Evolutionary conservation across 306 rosid species (phyloP).

Genomic region (Fagus crenata): DNA sequence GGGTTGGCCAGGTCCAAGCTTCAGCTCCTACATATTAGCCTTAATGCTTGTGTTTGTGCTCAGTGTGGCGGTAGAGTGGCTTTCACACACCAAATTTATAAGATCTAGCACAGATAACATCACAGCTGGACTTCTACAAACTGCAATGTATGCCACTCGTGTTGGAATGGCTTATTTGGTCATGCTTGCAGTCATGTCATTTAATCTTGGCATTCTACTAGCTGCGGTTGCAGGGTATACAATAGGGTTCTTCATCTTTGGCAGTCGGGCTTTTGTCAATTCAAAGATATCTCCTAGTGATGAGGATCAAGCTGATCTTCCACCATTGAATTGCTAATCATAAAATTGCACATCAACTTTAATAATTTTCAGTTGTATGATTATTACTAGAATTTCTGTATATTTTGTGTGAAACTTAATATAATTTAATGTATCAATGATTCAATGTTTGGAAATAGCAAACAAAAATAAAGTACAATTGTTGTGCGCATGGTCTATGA

Average conservation of each 20-base stretch:
- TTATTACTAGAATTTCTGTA: not conserved
- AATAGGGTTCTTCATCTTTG: constrained; percentile 27
- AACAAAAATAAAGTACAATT: not conserved
- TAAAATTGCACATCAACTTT: too few relatives aligned
- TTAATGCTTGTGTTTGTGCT: constrained; percentile 12
- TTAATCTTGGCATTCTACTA: constrained; percentile 3
- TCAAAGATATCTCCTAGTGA: not conserved
- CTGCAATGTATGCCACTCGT: constrained; percentile 12
- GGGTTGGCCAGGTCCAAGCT: constrained; percentile 21
- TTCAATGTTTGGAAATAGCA: not conserved
- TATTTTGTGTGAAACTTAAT: not conserved
- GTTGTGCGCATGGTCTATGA: too few relatives aligned
- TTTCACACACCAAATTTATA: constrained; percentile 23
- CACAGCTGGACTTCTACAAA: constrained; percentile 15
- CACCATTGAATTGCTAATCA: constrained; percentile 25
- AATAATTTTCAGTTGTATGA: not conserved
- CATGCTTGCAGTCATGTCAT: constrained; percentile 34
- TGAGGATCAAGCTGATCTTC: constrained; percentile 11
- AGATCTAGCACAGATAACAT: not conserved
- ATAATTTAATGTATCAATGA: not conserved
- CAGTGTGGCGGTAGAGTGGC: constrained; percentile 21
- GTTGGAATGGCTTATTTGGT: constrained; percentile 33
- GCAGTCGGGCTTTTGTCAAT: not conserved
- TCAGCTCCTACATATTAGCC: not conserved
- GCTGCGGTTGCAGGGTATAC: constrained; percentile 28